phyloP scores from a whole-genome alignment of 2,329 filamentous ascomycete species.

The Hymenoscyphus fructigenus region DNA sequence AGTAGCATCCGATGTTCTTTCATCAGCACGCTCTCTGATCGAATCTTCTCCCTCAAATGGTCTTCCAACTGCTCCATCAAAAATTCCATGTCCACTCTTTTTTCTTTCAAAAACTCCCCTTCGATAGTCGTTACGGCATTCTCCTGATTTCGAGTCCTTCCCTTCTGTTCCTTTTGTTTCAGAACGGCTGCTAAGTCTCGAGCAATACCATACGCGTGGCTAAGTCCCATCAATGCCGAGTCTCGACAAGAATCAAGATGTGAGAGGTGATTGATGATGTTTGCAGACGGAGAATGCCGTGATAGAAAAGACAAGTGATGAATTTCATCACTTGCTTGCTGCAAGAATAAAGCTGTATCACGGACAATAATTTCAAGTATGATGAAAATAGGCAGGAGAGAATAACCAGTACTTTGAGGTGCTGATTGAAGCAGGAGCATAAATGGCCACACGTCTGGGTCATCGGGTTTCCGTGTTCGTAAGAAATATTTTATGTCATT shows the following conservation, averaged over 20 bases:
- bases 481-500: constrained; percentile 13
- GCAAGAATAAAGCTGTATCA: constrained; percentile 17
- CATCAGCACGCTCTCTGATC: constrained; percentile 16
- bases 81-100: constrained; percentile 15
- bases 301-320: constrained; percentile 12
- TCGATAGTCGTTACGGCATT: constrained; percentile 7
- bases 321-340: constrained; percentile 17
- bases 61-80: constrained; percentile 18
- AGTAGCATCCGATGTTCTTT: constrained; percentile 18
- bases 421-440: constrained; percentile 14
- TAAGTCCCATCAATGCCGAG: constrained; percentile 10
- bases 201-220: constrained; percentile 8
- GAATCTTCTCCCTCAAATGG: constrained; percentile 13
- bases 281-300: not conserved
- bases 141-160: not conserved
- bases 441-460: constrained; percentile 16
- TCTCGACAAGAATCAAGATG: constrained; percentile 16
- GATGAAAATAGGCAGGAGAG: constrained; percentile 17
- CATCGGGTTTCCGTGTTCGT: constrained; percentile 13
- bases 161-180: not conserved
- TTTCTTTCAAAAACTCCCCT: constrained; percentile 18
- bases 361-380: constrained; percentile 14
- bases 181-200: constrained; percentile 10
- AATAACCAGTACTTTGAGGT: constrained; percentile 11
- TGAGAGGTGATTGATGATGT: constrained; percentile 14